Conservation (phyloP, 345 rosid genomes). For the Physaria fendleri region DNA sequence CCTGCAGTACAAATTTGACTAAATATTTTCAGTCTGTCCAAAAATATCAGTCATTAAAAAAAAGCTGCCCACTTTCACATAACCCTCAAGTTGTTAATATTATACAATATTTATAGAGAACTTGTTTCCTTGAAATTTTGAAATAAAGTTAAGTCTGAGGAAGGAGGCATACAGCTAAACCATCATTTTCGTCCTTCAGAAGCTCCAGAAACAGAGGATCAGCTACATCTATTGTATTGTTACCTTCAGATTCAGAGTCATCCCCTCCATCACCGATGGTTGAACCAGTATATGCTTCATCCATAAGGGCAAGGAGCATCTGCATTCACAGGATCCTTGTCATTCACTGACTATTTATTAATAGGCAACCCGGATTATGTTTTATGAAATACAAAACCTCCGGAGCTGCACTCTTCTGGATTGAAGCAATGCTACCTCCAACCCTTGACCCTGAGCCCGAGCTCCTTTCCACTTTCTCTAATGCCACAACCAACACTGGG, state of each 20-base stretch:
- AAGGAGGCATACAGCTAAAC: constrained; percentile 65
- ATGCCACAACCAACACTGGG: constrained; percentile 78
- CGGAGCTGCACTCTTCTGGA: constrained; percentile 94
- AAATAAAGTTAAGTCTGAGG: not conserved
- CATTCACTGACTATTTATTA: not conserved
- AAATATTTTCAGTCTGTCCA: not conserved
- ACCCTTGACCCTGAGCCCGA: constrained; percentile 66
- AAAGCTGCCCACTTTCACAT: not conserved
- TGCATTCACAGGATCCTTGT: constrained; percentile 29
- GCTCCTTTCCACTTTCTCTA: constrained; percentile 85
- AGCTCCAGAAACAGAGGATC: constrained; percentile 93
- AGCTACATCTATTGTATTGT: constrained; percentile 67
- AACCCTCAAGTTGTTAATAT: not conserved
- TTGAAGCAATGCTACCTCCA: constrained; percentile 87
- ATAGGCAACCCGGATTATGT: constrained; percentile 10
- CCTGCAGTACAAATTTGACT: constrained; percentile 45
- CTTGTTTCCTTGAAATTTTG: not conserved
- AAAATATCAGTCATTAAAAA: not conserved
- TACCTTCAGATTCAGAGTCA: constrained; percentile 95
- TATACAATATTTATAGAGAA: not conserved
- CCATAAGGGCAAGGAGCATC: constrained; percentile 99
- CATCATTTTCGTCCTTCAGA: constrained; percentile 97
- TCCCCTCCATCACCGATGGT: constrained; percentile 85
- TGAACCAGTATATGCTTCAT: constrained; percentile 97
- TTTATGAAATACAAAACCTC: constrained; percentile 47